Base-by-base conservation (phyloP, 345 rosid genomes). In the Psidium friedrichsthalianum region DNA sequence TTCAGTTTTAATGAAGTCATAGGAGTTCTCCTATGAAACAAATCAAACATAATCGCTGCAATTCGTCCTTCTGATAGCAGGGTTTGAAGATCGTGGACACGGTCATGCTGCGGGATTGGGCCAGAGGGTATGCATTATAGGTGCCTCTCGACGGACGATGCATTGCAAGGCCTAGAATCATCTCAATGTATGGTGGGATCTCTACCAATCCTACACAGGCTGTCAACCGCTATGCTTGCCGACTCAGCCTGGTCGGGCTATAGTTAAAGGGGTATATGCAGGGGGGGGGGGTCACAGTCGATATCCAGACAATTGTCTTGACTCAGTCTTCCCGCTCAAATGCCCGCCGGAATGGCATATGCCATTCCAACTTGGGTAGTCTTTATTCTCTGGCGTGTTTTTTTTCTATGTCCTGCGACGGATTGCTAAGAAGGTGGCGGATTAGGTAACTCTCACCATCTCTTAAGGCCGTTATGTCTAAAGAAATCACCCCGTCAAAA, bases 161-260 rank as follows among this genome's bases (percentile, higher is more conserved):
- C 92, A 93, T 84, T 94, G 96, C 86, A 47, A 88, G n/a, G 82
- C 78, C n/a, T n/a, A 81, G 89, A 87, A 86, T 87, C 93, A 82
- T 54, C 83, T 57, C 88, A 87, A 87, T 84, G 91, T 94, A 1
- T 94, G 96, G 96, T 94, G 96, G 96, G 96, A 94, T 89, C 91
- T 92, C 54, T 92, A 91, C 88, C 88, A 94, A 91, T 87, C 95
- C 95, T 2, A 93, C 96, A 6, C 85, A 85, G 76, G 86, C 87
- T 15, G 92, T 90, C 56, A 92, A 93, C 89, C 82, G 90, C 25
- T 88, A n/a, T 90, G 87, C 92, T 94, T 6, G 94, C 94, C 15
- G 90, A 89, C 69, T 90, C 95, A 51, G 91, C 90, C 16, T 94
- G 96, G 96, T 90, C 5, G 94, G 94, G n/a, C 84, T 86, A 42